A percentile compares a stretch with the other conserved stretches of the same genome.
Evolutionary conservation across 768 basidiomycete genomes (phyloP).

Genomic region (Psilocybe cyanescens): DNA sequence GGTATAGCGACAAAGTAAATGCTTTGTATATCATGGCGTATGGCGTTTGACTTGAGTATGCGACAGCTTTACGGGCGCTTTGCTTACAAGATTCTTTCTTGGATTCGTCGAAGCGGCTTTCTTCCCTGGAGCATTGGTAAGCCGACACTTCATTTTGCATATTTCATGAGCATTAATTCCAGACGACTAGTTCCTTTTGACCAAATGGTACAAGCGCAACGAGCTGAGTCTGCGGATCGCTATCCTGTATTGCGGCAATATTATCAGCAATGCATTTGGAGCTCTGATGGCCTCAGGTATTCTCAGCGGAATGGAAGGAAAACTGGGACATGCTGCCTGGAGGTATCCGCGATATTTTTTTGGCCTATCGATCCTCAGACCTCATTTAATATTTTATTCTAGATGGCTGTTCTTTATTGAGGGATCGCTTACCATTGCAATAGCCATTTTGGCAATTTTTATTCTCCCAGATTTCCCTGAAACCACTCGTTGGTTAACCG

Average conservation of each 20-base stretch:
- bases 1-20: constrained; percentile 43
- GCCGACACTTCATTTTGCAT: too few relatives aligned
- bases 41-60: too few relatives aligned
- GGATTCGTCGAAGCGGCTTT: constrained; percentile 72
- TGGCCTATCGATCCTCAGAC: too few relatives aligned
- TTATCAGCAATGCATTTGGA: constrained; percentile 87
- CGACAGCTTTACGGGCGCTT: constrained; percentile 64
- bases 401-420: constrained; percentile 83
- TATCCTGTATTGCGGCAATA: constrained; percentile 72
- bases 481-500: constrained; percentile 58
- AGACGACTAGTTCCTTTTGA: constrained; percentile 51
- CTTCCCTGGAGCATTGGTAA: constrained; percentile 60
- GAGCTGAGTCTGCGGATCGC: constrained; percentile 78
- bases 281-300: constrained; percentile 84
- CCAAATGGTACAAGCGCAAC: constrained; percentile 77
- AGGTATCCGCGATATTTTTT: constrained; percentile 39
- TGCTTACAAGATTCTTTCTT: constrained; percentile 78
- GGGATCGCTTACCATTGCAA: constrained; percentile 61
- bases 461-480: constrained; percentile 82
- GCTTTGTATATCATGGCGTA: constrained; percentile 12
- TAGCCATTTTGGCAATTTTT: constrained; percentile 58
- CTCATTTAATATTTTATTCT: constrained; percentile 1
- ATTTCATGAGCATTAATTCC: neutral
- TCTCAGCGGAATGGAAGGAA: constrained; percentile 73
- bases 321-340: constrained; percentile 77